phyloP scores from a whole-genome alignment of 2,329 filamentous ascomycete species.

The Trichoderma sp. region DNA sequence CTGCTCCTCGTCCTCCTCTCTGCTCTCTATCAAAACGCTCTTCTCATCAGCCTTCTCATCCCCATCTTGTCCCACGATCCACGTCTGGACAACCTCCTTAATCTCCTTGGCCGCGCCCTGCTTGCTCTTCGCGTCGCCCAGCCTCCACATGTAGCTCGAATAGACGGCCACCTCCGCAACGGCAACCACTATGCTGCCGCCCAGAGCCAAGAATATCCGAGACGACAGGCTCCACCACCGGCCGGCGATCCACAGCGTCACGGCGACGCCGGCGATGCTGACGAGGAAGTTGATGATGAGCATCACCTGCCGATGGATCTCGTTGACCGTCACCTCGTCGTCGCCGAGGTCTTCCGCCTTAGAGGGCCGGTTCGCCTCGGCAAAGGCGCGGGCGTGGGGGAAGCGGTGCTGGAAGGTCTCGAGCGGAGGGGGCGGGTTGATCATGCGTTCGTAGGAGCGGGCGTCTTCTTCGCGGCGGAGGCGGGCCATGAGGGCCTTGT shows the following conservation, averaged over 20 bases:
- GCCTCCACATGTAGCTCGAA: slow-evolving; percentile 70
- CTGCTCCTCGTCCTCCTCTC: slow-evolving; percentile 31
- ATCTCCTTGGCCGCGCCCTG: slow-evolving; percentile 64
- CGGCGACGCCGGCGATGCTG: slow-evolving; percentile 78
- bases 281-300: slow-evolving; percentile 89
- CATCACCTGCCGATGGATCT: slow-evolving; percentile 78
- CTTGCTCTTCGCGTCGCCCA: slow-evolving; percentile 67
- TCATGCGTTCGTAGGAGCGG: slow-evolving; percentile 79
- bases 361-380: slow-evolving; percentile 54
- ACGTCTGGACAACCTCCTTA: slow-evolving; percentile 71
- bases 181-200: slow-evolving; percentile 68
- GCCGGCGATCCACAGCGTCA: slow-evolving; percentile 76
- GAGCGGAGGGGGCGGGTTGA: slow-evolving; percentile 58
- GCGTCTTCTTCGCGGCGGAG: slow-evolving; percentile 83
- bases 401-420: slow-evolving; percentile 65
- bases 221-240: slow-evolving; percentile 74
- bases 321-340: slow-evolving; percentile 69
- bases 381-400: slow-evolving; percentile 59
- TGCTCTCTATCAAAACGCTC: slow-evolving; percentile 35
- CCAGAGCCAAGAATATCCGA: slow-evolving; percentile 70
- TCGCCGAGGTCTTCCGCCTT: slow-evolving; percentile 53
- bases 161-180: slow-evolving; percentile 79
- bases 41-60: slow-evolving; percentile 33
- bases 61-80: slow-evolving; percentile 58
- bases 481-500: slow-evolving; percentile 82